phyloP scores from a whole-genome alignment of 139 green algal genomes.

The Micractinium conductrix region DNA sequence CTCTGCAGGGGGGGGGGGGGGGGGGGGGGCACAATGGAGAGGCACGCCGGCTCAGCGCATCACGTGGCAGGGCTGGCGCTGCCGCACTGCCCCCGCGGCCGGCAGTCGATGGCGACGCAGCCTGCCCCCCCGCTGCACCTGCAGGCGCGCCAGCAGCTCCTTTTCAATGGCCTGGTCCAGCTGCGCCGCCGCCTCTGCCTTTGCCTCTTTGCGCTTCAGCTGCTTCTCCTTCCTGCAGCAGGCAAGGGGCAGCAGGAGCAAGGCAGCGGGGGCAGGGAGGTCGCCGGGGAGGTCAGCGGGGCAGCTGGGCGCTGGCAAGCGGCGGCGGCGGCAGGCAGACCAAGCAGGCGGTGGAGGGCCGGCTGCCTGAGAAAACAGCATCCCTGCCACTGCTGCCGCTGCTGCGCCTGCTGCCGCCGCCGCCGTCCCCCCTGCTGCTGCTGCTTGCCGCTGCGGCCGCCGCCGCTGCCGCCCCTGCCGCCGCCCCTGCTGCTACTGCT shows the following conservation, averaged over 20 bases:
- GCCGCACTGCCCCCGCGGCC: no score
- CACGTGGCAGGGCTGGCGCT: no score
- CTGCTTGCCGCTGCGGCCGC: no score
- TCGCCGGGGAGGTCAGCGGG: no score
- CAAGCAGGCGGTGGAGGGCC: no score
- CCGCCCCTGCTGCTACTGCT: not conserved
- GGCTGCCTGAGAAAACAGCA: no score
- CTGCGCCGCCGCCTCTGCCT: constrained; percentile 90
- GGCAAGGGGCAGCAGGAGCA: no score
- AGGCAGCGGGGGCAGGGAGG: no score
- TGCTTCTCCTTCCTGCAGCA: constrained; percentile 76
- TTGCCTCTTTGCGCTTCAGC: constrained; percentile 85
- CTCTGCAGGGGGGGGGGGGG: constrained; percentile 53
- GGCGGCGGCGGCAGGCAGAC: no score
- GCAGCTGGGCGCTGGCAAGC: not conserved
- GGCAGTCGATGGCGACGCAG: not conserved
- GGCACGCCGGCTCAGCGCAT: not conserved
- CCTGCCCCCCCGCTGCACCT: not conserved
- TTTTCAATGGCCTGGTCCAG: constrained; percentile 90
- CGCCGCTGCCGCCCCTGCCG: not conserved
- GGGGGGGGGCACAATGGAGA: not conserved
- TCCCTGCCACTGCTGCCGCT: no score
- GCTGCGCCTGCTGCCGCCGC: no score
- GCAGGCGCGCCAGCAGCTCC: constrained; percentile 88
- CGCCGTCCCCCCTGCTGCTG: no score